These are phyloP conservation scores for Podila minutissima DNA, from an alignment of 192 early-diverging fungal species.

Conservation along the genomic window DNA sequence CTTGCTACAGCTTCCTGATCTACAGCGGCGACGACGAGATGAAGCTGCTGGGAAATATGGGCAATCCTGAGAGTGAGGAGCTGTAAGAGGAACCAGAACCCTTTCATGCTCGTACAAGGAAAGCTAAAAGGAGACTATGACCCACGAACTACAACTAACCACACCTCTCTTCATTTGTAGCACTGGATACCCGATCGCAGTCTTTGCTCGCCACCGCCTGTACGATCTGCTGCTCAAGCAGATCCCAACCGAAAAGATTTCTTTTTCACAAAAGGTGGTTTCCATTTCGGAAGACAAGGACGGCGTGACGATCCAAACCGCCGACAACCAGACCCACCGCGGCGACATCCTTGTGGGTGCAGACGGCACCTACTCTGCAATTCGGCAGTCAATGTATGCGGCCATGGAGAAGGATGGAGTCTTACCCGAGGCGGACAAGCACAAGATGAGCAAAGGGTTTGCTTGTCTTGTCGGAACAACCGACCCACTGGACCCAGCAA, in stretches of 20 bases:
- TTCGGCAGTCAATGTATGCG: constrained; percentile 25
- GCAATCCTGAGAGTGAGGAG: background rate
- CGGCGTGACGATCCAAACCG: constrained; percentile 9
- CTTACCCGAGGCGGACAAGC: constrained; percentile 7
- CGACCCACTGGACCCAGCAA: background rate
- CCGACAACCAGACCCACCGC: constrained; percentile 5
- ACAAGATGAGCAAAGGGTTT: constrained; percentile 10
- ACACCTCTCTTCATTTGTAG: background rate
- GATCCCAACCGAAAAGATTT: constrained; percentile 15
- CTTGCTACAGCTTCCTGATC: background rate
- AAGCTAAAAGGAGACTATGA: background rate
- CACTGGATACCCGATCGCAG: constrained; percentile 8
- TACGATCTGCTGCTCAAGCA: constrained; percentile 18
- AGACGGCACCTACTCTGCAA: constrained; percentile 26
- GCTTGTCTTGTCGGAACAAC: constrained; percentile 15
- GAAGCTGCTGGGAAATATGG: constrained; percentile 1
- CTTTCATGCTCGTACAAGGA: background rate
- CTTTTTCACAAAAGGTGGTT: constrained; percentile 8
- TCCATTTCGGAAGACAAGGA: constrained; percentile 6
- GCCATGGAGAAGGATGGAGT: background rate
- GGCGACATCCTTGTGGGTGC: constrained; percentile 30
- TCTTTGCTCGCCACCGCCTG: constrained; percentile 19
- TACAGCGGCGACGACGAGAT: background rate
- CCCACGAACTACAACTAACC: background rate
- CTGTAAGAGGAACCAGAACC: background rate